phyloP scores from a whole-genome alignment of 768 basidiomycete species.

The Artomyces pyxidatus region DNA sequence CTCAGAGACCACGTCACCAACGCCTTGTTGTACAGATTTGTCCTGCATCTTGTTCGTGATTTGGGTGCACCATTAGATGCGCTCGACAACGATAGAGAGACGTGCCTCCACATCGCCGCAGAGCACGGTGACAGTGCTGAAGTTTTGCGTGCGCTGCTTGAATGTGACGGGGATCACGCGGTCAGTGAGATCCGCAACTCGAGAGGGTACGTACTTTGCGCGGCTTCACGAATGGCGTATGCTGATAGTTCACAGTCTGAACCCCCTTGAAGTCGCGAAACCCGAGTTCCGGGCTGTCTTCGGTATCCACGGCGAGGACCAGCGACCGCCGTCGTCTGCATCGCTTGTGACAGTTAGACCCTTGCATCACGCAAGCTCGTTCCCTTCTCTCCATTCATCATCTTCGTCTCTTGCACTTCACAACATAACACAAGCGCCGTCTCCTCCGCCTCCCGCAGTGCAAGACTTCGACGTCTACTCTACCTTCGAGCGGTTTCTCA shows the following conservation, averaged over 20 bases:
- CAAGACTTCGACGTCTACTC: constrained; percentile 34
- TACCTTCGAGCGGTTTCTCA: constrained; percentile 37
- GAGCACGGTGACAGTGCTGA: constrained; percentile 63
- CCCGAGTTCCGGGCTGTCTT: constrained; percentile 61
- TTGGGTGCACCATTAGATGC: constrained; percentile 64
- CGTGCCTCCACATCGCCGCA: constrained; percentile 74
- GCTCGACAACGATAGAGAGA: constrained; percentile 59
- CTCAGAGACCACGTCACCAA: constrained; percentile 10
- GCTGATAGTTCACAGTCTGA: constrained; percentile 35
- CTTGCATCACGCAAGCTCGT: constrained; percentile 40
- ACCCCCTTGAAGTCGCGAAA: constrained; percentile 58
- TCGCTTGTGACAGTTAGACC: constrained; percentile 41
- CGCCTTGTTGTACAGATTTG: constrained; percentile 39
- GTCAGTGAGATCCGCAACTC: constrained; percentile 59
- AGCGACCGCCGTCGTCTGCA: constrained; percentile 44
- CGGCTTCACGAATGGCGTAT: background rate
- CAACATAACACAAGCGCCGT: no score
- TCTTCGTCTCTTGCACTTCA: constrained; percentile 9
- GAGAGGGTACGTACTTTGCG: constrained; percentile 60
- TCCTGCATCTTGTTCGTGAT: constrained; percentile 60
- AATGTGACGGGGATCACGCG: constrained; percentile 49
- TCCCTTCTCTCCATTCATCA: constrained; percentile 40
- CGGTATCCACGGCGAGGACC: constrained; percentile 36
- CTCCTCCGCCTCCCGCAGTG: constrained; percentile 29
- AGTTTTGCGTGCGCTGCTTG: constrained; percentile 53